Evolutionary conservation across 345 rosid species (phyloP).

Genomic region (Lepidium aucheri): DNA sequence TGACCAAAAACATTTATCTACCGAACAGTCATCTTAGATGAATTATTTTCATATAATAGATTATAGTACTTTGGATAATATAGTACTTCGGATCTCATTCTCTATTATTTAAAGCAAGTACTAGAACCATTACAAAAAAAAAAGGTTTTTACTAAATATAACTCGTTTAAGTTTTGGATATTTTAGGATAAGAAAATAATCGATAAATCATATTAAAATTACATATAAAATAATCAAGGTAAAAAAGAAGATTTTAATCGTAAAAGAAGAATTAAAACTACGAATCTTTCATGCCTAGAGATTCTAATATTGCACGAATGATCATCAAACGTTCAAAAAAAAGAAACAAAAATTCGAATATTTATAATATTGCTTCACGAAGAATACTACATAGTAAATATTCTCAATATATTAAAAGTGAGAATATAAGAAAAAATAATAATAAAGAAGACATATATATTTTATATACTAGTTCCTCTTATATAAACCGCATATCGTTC

Average conservation of each 20-base stretch:
- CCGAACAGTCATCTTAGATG: neutral
- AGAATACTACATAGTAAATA: slow-evolving; percentile 7
- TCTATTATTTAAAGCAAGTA: neutral
- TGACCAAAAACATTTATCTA: too few relatives aligned
- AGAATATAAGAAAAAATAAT: slow-evolving; percentile 15
- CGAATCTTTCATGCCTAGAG: slow-evolving; percentile 8
- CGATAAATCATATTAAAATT: neutral
- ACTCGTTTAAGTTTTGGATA: neutral
- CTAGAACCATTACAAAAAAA: neutral
- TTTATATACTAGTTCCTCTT: slow-evolving; percentile 20
- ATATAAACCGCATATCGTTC: slow-evolving; percentile 31
- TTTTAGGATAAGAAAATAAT: neutral
- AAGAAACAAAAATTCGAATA: slow-evolving; percentile 8
- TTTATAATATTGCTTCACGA: slow-evolving; percentile 17
- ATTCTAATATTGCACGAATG: slow-evolving; percentile 23
- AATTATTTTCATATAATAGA: neutral
- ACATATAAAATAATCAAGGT: neutral
- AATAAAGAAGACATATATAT: slow-evolving; percentile 8
- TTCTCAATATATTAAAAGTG: slow-evolving; percentile 2
- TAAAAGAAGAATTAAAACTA: neutral
- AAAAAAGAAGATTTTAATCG: neutral
- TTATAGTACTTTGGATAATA: neutral
- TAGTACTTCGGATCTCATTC: neutral
- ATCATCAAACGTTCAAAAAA: slow-evolving; percentile 20
- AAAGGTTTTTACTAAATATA: neutral